phyloP scores from a whole-genome alignment of 2,329 filamentous ascomycete genomes.

The Albophoma yamanashiensis region DNA sequence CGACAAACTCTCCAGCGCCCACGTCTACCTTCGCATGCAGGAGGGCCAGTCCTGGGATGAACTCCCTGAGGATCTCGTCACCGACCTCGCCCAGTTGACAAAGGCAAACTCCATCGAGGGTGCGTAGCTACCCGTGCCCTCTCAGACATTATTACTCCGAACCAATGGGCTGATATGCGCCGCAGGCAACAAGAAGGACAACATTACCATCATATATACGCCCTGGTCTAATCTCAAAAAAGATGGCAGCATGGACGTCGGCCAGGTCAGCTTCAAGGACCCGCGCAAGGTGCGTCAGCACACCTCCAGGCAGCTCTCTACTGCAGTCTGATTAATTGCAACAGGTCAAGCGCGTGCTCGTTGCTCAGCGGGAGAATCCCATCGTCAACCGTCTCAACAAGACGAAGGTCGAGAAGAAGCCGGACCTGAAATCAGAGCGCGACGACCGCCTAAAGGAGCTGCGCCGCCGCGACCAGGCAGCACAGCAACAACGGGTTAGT shows the following conservation, averaged over 20 bases:
- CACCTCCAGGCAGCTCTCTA: background rate
- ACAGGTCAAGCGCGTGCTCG: conserved; percentile 70
- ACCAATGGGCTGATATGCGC: background rate
- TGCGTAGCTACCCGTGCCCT: conserved; percentile 15
- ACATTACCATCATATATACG: conserved; percentile 92
- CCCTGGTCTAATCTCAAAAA: conserved; percentile 96
- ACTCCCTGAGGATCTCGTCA: conserved; percentile 63
- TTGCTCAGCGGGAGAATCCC: conserved; percentile 71
- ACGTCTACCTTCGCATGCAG: conserved; percentile 82
- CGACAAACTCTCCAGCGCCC: conserved; percentile 92
- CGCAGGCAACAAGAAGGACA: conserved; percentile 94
- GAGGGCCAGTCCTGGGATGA: conserved; percentile 75
- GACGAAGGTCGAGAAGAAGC: conserved; percentile 80
- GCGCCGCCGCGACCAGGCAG: conserved; percentile 58
- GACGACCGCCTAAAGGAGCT: conserved; percentile 65
- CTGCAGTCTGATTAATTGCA: background rate
- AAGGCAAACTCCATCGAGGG: conserved; percentile 99
- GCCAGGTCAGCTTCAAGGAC: conserved; percentile 93
- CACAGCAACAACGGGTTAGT: conserved; percentile 49
- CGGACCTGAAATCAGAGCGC: conserved; percentile 72
- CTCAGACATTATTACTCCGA: background rate
- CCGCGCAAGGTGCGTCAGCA: conserved; percentile 48
- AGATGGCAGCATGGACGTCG: conserved; percentile 88
- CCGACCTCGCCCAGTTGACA: conserved; percentile 90
- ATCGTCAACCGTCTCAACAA: conserved; percentile 98